A percentile compares a stretch with the other conserved stretches of the same genome.
phyloP scores from a whole-genome alignment of 495 filamentous ascomycete species.

The Penicillium manginii region DNA sequence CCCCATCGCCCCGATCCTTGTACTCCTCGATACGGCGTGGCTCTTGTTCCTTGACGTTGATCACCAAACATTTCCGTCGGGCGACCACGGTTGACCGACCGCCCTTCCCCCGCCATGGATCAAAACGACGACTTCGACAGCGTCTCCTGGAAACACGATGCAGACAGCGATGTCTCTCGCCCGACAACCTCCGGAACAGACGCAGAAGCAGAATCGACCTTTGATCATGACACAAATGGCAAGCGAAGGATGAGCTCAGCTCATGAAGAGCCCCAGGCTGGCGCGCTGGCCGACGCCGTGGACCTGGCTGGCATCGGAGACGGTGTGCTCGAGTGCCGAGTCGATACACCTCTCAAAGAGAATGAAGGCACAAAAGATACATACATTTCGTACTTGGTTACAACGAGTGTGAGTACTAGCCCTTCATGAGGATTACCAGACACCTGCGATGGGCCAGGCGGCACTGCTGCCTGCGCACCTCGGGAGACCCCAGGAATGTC shows the following conservation, averaged over 20 bases:
- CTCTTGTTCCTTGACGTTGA: background rate
- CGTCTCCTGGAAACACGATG: slow-evolving; percentile 60
- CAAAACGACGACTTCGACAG: slow-evolving; percentile 62
- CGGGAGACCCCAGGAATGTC: slow-evolving; percentile 1
- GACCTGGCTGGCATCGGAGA: slow-evolving; percentile 73
- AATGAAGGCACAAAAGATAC: slow-evolving; percentile 97
- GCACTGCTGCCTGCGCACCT: slow-evolving; percentile 25
- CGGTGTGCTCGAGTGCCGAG: slow-evolving; percentile 80
- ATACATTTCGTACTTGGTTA: slow-evolving; percentile 93
- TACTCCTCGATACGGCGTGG: background rate
- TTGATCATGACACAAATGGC: slow-evolving; percentile 50
- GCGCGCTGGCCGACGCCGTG: slow-evolving; percentile 56
- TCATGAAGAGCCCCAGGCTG: slow-evolving; percentile 54
- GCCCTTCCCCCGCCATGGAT: slow-evolving; percentile 44
- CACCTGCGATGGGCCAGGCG: background rate
- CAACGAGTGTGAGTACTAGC: slow-evolving; percentile 72
- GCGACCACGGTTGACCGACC: slow-evolving; percentile 22
- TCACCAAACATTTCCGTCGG: slow-evolving; percentile 13
- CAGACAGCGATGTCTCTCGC: slow-evolving; percentile 53
- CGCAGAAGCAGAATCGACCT: slow-evolving; percentile 36
- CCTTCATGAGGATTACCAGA: background rate
- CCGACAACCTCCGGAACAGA: slow-evolving; percentile 52
- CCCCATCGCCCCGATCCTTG: background rate
- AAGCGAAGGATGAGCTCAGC: slow-evolving; percentile 56
- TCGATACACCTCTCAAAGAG: slow-evolving; percentile 84